Percentiles rank a stretch among this genome's conserved stretches.
Evolutionary conservation across 1,284 basidiomycete species (phyloP).

Genomic region (Sparassis latifolia): DNA sequence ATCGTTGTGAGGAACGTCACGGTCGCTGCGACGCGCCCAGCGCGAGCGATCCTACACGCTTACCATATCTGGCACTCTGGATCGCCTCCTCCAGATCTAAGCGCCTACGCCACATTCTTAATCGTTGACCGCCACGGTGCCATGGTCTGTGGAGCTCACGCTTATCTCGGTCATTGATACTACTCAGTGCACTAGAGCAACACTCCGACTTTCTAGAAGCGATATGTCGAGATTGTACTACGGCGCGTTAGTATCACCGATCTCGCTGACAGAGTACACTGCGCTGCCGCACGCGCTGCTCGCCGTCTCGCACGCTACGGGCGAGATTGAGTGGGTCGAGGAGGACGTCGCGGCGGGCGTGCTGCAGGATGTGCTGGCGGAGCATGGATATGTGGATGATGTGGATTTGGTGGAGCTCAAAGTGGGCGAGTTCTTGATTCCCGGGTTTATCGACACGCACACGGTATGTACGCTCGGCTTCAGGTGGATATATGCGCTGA

Average conservation of each 20-base stretch:
- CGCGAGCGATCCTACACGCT: neutral
- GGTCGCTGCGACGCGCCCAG: too few species aligned
- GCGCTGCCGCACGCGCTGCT: constrained; percentile 55
- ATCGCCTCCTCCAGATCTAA: too few species aligned
- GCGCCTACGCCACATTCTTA: too few species aligned
- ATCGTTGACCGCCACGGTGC: too few species aligned
- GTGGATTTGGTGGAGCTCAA: constrained; percentile 42
- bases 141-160: too few species aligned
- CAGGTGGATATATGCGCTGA: neutral
- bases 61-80: neutral
- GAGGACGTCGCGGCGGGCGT: constrained; percentile 40
- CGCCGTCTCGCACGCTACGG: constrained; percentile 43
- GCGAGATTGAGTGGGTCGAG: constrained; percentile 66
- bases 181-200: too few species aligned
- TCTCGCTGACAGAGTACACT: constrained; percentile 45
- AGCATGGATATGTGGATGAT: constrained; percentile 30
- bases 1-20: too few species aligned
- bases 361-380: constrained; percentile 39
- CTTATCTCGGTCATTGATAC: too few species aligned
- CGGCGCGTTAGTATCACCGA: constrained; percentile 64
- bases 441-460: constrained; percentile 89
- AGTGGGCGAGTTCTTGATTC: constrained; percentile 76
- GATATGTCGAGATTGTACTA: constrained; percentile 45
- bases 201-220: too few species aligned
- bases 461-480: constrained; percentile 45